Base-by-base conservation (phyloP, 208 protist genomes). In the Wallacemonas sp. region DNA sequence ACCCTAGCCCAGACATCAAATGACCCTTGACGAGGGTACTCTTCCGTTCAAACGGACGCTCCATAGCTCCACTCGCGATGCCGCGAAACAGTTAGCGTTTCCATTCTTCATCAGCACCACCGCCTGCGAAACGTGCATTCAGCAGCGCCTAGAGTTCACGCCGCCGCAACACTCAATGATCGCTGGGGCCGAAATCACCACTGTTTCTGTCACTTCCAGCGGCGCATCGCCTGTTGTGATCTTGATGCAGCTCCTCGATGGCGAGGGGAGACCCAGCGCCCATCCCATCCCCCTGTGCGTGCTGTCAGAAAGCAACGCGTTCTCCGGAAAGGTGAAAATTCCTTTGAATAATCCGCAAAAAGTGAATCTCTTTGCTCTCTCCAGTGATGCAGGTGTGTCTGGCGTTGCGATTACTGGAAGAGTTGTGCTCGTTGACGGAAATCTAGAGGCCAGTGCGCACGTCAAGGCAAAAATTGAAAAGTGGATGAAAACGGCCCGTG, bases 241-340 rank as follows among this genome's bases (percentile, higher is more conserved):
- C 4, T 81, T 78, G 33, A 64, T 80, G 54, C 79, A 85, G 41
- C 32, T 78, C 2, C 72, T 85, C 36, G 75, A 85, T 54, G 67
- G 61, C 1, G 5, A 81, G 34, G 65, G 67, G 41, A 46, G 74
- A 36, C 61, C 74, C 19, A 75, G 61, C 58, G 55, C 69, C 48
- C 70, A 70, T 34, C 78, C 75, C 9, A 70, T 85, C 65, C 41
- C 78, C 14, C 29, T 85, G 12, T 61, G 34, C 29, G 29, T 43
- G 4, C 61, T 52, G 6, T 38, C 61, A 5, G 9, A 12, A 16
- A 38, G 30, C 38, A 52, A 56, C 49, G 46, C 57, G 8, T 67
- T 54, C 21, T 72, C 54, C 29, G 27, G 5, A n/a, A 61, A 72
- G 14, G 38, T 63, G 34, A 27, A 48, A 34, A 57, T 80, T 41